Base-by-base conservation (phyloP, 306 rosid species). In the Lathyrus oleraceus region DNA sequence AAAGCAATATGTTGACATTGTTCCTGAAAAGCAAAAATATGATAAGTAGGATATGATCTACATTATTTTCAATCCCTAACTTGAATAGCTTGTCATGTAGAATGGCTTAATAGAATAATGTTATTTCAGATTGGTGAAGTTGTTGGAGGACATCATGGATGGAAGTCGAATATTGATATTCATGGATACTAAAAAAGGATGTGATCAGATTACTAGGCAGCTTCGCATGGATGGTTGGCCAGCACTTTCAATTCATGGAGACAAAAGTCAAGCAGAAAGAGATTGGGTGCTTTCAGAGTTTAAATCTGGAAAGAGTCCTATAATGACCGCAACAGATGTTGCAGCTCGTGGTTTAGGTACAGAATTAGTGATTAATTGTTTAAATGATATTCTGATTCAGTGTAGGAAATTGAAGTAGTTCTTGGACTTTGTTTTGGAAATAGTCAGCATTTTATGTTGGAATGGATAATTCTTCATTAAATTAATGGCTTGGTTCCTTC, bases 141-240 rank as follows among this genome's bases (percentile, higher is more conserved):
- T 94, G 82, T 89, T 94, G 30, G 97, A 94, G 79, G 99, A 91
- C 73, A 91, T 91, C 74, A 94, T 94, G 97, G 97, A 94, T 83
- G 97, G 97, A 56, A 94, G 99, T 79, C 85, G 99, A 73, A 94
- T 94, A 83, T 78, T 94, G 70, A 86, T 94, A 70, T 94, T 94
- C 81, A 90, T 94, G 99, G 97, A 94, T 82, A 94, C 97, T 40
- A 94, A 94, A 78, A 94, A 94, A 82, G 99, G 97, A 65, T 91
- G 99, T 72, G 99, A 94, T 83, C 99, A 91, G 73, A 85, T 87
- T 65, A 94, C 99, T 12, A 78, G 96, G 62, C 96, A 91, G 79
- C 99, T 89, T 73, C 97, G 92, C 72, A 94, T 89, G 97, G 99
- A 94, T 86, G 99, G 97, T 58, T 91, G 99, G 99, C 99, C 97